Evolutionary conservation across 176 grass and related monocot species (phyloP).

Genomic region (Luzula sylvatica): DNA sequence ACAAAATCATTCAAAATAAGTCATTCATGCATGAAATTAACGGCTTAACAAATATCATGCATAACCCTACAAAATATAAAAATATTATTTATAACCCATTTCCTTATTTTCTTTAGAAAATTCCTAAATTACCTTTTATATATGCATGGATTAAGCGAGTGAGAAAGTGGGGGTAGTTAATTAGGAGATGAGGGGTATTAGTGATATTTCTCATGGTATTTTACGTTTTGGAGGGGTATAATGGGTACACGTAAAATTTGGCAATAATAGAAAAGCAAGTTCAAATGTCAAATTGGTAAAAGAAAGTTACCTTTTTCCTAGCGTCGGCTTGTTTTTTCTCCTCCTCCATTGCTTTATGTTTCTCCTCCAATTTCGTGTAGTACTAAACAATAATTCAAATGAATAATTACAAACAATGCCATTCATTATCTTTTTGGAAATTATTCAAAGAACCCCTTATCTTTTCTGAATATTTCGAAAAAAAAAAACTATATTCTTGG

Average conservation of each 20-base stretch:
- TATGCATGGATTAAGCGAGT: no score
- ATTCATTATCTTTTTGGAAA: no score
- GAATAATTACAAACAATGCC: neutral
- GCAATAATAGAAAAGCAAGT: neutral
- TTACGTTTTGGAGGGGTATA: neutral
- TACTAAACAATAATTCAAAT: constrained; percentile 34
- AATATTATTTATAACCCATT: no score
- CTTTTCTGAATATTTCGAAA: no score
- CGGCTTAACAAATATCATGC: no score
- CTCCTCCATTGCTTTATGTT: constrained; percentile 79
- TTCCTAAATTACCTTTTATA: no score
- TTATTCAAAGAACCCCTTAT: no score
- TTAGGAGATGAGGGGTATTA: neutral
- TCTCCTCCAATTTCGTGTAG: constrained; percentile 90
- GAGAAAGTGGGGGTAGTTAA: neutral
- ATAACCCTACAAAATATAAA: no score
- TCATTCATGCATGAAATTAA: neutral
- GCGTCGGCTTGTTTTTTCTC: constrained; percentile 66
- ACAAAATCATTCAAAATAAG: constrained; percentile 16
- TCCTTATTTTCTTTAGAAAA: no score
- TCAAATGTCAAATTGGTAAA: neutral
- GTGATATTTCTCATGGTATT: neutral
- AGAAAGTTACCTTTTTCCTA: constrained; percentile 50
- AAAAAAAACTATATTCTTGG: no score
- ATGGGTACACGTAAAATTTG: neutral